A percentile compares a stretch with the other conserved stretches of the same genome.
Conservation (phyloP, 257 asterid genomes). For the Solanum boliviense region DNA sequence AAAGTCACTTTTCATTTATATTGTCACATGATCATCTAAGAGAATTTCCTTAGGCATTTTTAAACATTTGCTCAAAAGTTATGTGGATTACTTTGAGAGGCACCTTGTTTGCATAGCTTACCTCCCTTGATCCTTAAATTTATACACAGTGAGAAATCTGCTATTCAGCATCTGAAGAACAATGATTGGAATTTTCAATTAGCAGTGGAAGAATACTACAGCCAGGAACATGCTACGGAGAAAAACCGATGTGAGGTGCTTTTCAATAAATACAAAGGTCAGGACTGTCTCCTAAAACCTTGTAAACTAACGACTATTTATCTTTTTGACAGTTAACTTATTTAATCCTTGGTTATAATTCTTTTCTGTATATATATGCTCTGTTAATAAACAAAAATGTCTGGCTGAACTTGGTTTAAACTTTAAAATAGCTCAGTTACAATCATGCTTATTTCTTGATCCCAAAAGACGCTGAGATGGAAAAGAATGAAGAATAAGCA, state of each 20-base stretch:
- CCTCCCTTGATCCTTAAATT: not conserved
- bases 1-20: not conserved
- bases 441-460: not conserved
- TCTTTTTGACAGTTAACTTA: not conserved
- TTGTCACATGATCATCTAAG: not conserved
- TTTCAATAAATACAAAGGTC: conserved; percentile 84
- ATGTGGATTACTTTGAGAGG: not conserved
- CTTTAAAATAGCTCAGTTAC: not conserved
- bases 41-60: not conserved
- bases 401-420: not conserved
- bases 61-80: not conserved
- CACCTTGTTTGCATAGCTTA: not conserved
- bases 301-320: not conserved
- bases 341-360: not conserved
- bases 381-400: not conserved
- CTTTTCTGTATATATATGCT: not conserved
- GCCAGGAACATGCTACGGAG: conserved; percentile 64
- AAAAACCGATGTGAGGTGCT: conserved; percentile 81
- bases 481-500: not conserved
- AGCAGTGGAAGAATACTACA: conserved; percentile 82
- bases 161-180: conserved; percentile 67
- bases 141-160: conserved; percentile 65
- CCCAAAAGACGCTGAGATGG: not conserved
- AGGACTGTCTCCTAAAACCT: not conserved
- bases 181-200: conserved; percentile 75